Evolutionary conservation across 2,329 filamentous ascomycete species (phyloP).

Genomic region (Pestalotiopsis sp.): DNA sequence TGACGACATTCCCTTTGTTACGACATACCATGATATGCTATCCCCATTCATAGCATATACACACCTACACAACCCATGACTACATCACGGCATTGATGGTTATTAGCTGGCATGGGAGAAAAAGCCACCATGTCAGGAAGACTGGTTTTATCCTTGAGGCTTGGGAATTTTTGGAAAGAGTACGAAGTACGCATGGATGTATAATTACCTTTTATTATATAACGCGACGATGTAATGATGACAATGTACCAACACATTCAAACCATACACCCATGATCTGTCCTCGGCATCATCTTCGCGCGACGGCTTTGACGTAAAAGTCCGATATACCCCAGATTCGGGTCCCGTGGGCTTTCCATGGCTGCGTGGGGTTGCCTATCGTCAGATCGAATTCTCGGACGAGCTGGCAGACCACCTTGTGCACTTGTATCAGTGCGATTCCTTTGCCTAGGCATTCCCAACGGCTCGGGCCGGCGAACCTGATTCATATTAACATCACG

Average conservation of each 20-base stretch:
- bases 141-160: background rate
- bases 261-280: background rate
- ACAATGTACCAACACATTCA: background rate
- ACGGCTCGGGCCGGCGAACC: background rate
- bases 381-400: background rate
- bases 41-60: background rate
- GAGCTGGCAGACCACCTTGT: background rate
- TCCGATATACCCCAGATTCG: background rate
- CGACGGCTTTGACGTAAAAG: background rate
- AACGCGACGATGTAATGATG: background rate
- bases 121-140: background rate
- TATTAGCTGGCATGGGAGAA: background rate
- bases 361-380: background rate
- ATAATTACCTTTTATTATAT: background rate
- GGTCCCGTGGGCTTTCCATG: background rate
- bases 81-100: background rate
- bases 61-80: background rate
- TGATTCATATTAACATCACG: background rate
- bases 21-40: background rate
- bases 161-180: background rate
- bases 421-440: background rate
- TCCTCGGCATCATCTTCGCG: background rate
- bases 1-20: slow-evolving; percentile 2
- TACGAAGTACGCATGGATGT: background rate
- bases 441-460: background rate